phyloP scores from a whole-genome alignment of 2,329 filamentous ascomycete genomes.

The Stachybotrys echinatus region DNA sequence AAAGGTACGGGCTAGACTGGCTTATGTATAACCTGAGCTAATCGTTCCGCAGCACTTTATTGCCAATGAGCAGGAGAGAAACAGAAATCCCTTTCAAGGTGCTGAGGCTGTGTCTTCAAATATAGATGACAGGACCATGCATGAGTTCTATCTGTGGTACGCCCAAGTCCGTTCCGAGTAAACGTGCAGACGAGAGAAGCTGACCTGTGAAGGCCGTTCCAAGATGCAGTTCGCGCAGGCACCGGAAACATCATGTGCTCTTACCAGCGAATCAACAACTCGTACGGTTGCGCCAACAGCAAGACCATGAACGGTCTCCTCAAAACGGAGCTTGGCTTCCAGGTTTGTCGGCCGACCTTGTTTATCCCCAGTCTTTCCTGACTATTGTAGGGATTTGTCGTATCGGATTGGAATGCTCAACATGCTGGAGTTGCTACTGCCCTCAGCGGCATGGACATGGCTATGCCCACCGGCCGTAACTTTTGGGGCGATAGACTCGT shows the following conservation, averaged over 20 bases:
- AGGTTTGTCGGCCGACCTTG: background rate
- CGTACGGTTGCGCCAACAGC: conserved; percentile 67
- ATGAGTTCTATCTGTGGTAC: conserved; percentile 47
- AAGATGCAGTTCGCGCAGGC: conserved; percentile 53
- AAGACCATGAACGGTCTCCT: conserved; percentile 64
- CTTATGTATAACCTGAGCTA: conserved; percentile 67
- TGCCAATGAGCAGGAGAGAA: conserved; percentile 53
- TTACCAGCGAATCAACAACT: conserved; percentile 68
- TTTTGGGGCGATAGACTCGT: conserved; percentile 63
- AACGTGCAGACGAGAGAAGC: background rate
- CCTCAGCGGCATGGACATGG: conserved; percentile 62
- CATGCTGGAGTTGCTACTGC: conserved; percentile 48
- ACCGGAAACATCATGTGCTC: conserved; percentile 60
- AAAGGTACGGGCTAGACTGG: conserved; percentile 45
- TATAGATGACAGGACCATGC: conserved; percentile 59
- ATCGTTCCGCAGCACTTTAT: conserved; percentile 67
- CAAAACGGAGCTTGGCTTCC: conserved; percentile 58
- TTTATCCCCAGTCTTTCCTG: background rate
- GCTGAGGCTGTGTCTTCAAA: conserved; percentile 49
- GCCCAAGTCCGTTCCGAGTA: background rate
- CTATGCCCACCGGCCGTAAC: conserved; percentile 50
- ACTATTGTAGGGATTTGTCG: conserved; percentile 51
- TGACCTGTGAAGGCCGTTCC: conserved; percentile 35
- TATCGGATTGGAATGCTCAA: conserved; percentile 65
- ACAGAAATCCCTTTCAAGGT: conserved; percentile 5